Conservation (phyloP, 83 land plant genomes). For the Picea engelmannii region DNA sequence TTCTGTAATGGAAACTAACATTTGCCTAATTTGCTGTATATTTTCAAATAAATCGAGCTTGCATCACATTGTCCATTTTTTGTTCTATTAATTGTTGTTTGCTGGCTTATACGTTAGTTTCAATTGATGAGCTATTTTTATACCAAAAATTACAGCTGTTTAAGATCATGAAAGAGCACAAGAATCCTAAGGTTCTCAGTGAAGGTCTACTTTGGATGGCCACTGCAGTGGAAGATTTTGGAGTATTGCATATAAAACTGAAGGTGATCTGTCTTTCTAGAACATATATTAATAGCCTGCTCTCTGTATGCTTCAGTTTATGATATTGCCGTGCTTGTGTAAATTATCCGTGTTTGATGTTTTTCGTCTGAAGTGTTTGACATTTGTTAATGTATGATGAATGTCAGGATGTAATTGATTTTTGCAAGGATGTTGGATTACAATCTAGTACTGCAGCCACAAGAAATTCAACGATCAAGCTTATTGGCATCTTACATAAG, state of each 20-base stretch:
- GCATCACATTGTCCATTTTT: background rate
- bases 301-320: no score
- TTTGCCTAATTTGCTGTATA: background rate
- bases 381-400: no score
- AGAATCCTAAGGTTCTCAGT: slow-evolving; percentile 97
- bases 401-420: slow-evolving; percentile 92
- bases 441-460: slow-evolving; percentile 95
- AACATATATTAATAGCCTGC: no score
- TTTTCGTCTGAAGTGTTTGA: no score
- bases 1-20: background rate
- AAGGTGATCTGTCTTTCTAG: slow-evolving; percentile 45
- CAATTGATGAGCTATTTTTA: no score
- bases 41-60: background rate
- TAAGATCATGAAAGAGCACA: slow-evolving; percentile 98
- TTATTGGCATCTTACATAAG: slow-evolving; percentile 82
- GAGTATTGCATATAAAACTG: slow-evolving; percentile 75
- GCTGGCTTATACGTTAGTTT: no score
- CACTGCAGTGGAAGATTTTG: slow-evolving; percentile 92
- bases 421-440: slow-evolving; percentile 91
- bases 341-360: no score
- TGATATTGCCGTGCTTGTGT: no score
- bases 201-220: slow-evolving; percentile 97
- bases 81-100: slow-evolving; percentile 3
- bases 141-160: slow-evolving; percentile 49
- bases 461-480: slow-evolving; percentile 88